phyloP scores from a whole-genome alignment of 139 green algal genomes.

The Chlamydomonas asymmetrica region DNA sequence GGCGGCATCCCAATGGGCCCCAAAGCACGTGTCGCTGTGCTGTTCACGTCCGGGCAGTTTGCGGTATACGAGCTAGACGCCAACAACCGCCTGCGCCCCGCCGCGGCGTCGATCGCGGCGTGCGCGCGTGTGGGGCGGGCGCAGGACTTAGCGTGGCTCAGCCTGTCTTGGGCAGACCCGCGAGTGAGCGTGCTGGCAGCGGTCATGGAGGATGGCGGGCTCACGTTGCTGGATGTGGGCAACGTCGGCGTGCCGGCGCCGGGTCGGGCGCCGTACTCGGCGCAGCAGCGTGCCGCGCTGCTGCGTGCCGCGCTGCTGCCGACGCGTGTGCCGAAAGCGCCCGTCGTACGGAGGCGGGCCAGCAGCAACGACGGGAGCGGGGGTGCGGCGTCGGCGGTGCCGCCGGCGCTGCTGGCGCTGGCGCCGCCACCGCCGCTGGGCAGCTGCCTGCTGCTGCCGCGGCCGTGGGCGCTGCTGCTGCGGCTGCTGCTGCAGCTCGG shows the following conservation, averaged over 20 bases:
- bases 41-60: conserved; percentile 62
- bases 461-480: conserved; percentile 67
- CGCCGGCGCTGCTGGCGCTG: conserved; percentile 18
- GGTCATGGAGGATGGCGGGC: conserved; percentile 31
- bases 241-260: background rate
- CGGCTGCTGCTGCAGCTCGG: conserved; percentile 72
- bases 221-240: conserved; percentile 19
- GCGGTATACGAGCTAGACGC: conserved; percentile 70
- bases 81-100: conserved; percentile 6
- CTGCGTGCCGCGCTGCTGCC: background rate
- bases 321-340: background rate
- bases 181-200: conserved; percentile 15
- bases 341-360: background rate
- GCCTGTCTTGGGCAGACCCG: conserved; percentile 34
- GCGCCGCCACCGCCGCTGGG: conserved; percentile 37
- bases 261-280: background rate
- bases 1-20: background rate
- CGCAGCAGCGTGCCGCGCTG: background rate
- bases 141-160: conserved; percentile 63
- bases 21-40: conserved; percentile 49
- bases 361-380: background rate
- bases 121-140: conserved; percentile 39
- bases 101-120: conserved; percentile 10
- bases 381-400: background rate
- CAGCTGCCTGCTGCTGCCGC: conserved; percentile 62